Evolutionary conservation across 257 asterid species (phyloP).

Genomic region (Gentiana macrophylla): DNA sequence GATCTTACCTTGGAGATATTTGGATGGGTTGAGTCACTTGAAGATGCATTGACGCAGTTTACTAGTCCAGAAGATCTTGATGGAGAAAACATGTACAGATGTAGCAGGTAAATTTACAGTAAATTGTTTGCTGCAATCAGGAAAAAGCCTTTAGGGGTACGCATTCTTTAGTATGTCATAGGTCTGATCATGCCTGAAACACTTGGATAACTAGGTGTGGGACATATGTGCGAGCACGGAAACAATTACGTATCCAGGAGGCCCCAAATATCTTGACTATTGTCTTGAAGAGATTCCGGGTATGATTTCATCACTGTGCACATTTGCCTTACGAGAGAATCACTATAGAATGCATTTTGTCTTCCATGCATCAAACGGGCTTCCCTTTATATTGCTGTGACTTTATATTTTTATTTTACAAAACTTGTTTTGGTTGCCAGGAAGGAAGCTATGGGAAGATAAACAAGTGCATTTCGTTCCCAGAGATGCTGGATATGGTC

Average conservation of each 20-base stretch:
- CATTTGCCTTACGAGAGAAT: neutral
- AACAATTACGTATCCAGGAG: constrained; percentile 66
- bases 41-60: constrained; percentile 79
- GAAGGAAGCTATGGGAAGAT: constrained; percentile 83
- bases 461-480: constrained; percentile 67
- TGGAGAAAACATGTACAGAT: constrained; percentile 84
- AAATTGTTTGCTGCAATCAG: neutral
- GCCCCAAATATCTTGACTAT: constrained; percentile 85
- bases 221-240: constrained; percentile 58
- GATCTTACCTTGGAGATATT: constrained; percentile 78
- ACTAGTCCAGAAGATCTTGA: constrained; percentile 81
- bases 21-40: constrained; percentile 71
- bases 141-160: neutral
- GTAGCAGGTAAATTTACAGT: constrained; percentile 44
- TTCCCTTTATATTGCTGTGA: neutral
- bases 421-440: constrained; percentile 23
- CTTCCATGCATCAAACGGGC: no score
- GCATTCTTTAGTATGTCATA: neutral
- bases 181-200: constrained; percentile 1
- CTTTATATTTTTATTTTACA: neutral
- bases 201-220: constrained; percentile 43
- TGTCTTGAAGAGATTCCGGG: constrained; percentile 91
- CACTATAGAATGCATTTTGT: neutral
- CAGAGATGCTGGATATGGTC: constrained; percentile 71
- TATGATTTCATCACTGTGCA: constrained; percentile 11